These are phyloP conservation scores for Elsinoe necatrix DNA, from an alignment of 2,329 filamentous ascomycete species.

Conservation along the genomic window DNA sequence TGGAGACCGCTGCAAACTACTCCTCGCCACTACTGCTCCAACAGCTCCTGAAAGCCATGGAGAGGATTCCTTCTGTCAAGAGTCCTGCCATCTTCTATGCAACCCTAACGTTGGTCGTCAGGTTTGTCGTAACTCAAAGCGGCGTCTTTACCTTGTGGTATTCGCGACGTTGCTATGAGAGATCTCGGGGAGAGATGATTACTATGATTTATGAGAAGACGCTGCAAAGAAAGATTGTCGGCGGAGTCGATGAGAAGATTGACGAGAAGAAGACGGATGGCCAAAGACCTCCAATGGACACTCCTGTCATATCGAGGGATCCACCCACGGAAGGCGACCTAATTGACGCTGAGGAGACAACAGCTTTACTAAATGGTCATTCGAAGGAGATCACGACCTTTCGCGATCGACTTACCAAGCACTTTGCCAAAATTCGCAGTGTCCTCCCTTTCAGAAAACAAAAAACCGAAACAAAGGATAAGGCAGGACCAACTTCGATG, in stretches of 20 bases:
- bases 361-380: conserved; percentile 1
- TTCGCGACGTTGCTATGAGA: conserved; percentile 72
- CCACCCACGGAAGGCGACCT: conserved; percentile 21
- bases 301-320: neutral
- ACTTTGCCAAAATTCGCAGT: neutral
- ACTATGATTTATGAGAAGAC: conserved; percentile 79
- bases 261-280: neutral
- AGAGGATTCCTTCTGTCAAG: conserved; percentile 42
- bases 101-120: conserved; percentile 50
- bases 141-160: conserved; percentile 70
- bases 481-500: conserved; percentile 61
- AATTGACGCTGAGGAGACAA: conserved; percentile 18
- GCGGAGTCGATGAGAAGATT: conserved; percentile 18
- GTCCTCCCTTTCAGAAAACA: neutral
- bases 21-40: conserved; percentile 63
- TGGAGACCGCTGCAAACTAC: conserved; percentile 50
- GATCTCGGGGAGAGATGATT: conserved; percentile 76
- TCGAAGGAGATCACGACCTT: conserved; percentile 8
- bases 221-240: conserved; percentile 53
- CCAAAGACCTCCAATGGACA: neutral
- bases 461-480: conserved; percentile 19
- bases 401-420: conserved; percentile 12
- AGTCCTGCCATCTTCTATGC: conserved; percentile 58
- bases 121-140: conserved; percentile 56
- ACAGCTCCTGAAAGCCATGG: conserved; percentile 59